A percentile compares a stretch with the other conserved stretches of the same genome.
Conservation (phyloP, 2,329 filamentous ascomycete species). For the Emergomyces pasteurianus region DNA sequence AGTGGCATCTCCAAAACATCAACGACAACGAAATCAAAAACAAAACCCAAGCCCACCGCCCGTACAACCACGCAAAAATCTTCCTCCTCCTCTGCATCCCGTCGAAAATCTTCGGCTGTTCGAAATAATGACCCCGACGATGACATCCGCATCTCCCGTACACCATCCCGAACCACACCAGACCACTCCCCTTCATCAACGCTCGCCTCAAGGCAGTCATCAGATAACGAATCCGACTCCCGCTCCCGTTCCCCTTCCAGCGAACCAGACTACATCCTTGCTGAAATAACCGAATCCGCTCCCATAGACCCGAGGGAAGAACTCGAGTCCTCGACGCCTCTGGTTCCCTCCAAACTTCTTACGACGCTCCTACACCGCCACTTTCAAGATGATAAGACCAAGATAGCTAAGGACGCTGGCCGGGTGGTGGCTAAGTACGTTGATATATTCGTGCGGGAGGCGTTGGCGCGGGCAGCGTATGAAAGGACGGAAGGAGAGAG, state of each 20-base stretch:
- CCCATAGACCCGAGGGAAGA: slow-evolving; percentile 15
- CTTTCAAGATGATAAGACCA: slow-evolving; percentile 58
- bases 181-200: neutral
- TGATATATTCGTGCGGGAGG: slow-evolving; percentile 82
- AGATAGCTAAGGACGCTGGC: slow-evolving; percentile 67
- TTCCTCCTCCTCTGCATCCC: slow-evolving; percentile 8
- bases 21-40: slow-evolving; percentile 11
- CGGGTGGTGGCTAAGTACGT: slow-evolving; percentile 70
- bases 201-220: slow-evolving; percentile 3
- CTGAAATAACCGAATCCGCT: slow-evolving; percentile 26
- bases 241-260: slow-evolving; percentile 15
- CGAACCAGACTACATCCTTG: slow-evolving; percentile 38
- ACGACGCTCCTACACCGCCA: slow-evolving; percentile 69
- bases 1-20: slow-evolving; percentile 13
- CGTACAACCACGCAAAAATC: slow-evolving; percentile 8
- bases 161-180: neutral
- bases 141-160: slow-evolving; percentile 5
- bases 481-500: slow-evolving; percentile 45
- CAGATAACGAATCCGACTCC: neutral
- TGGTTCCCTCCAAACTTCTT: slow-evolving; percentile 62
- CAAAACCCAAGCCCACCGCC: slow-evolving; percentile 11
- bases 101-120: slow-evolving; percentile 5
- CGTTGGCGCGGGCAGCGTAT: slow-evolving; percentile 64
- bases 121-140: slow-evolving; percentile 2
- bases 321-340: slow-evolving; percentile 24